Base-by-base conservation (phyloP, 768 basidiomycete genomes). In the Mycena haematopus region DNA sequence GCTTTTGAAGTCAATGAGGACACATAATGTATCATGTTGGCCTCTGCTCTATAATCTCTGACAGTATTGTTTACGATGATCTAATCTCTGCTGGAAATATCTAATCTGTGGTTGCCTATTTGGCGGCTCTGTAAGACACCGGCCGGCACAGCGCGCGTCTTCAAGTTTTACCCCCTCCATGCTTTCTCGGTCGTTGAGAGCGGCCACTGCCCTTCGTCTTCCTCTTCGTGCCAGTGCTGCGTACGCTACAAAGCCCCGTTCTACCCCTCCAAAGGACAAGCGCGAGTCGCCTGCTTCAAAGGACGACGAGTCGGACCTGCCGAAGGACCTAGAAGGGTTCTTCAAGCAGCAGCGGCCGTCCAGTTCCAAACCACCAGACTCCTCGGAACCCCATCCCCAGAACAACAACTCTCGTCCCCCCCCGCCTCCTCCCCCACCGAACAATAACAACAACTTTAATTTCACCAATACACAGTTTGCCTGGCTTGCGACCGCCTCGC, bases 251-350 rank as follows among this genome's bases (percentile, higher is more conserved):
- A 75, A 79, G 52, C 73, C 68, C 25, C 68, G 65, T 46, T 33
- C 63, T 36, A 60, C 42, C 19, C 63, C 58, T 65, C 74, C 76
- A 52, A 72, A 74, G 60, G 70, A 71, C 60, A 70, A 73, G 50
- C 69, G 71, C 21, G 59, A 69, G 65, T 35, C 61, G 61, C 58
- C 69, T 61, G 53, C 70, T 70, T 65, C 70, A 68, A 58, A 75
- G 76, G 61, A 69, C 67, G 56, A 80, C 79, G 68, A 80, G 67
- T 74, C 78, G 47, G 82, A 85, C 55, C 70, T 88, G 44, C 85
- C 89, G 44, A 89, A 86, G 69, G 87, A 80, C 27, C 82, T 92
- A 27, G 91, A 92, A 66, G 90, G 91, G 50, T 92, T 92, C 71
- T 92, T 92, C 77, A 83, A 87, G 72, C 89, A 88, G 67, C 78